Base-by-base conservation (phyloP, 208 protist genomes). In the Jaenimonas drosophilae region DNA sequence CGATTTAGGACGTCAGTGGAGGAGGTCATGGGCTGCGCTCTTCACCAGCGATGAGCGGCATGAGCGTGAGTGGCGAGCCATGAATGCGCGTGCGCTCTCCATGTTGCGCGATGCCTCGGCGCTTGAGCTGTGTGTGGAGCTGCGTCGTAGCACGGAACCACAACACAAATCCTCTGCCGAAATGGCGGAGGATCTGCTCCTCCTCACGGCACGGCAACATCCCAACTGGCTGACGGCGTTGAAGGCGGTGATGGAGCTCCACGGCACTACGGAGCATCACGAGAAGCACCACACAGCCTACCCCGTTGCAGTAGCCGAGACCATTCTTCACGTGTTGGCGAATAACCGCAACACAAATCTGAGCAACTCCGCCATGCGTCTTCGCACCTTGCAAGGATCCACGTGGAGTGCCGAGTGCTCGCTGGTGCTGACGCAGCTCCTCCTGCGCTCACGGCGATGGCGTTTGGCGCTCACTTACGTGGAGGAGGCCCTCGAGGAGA, bases 361-460 rank as follows among this genome's bases (percentile, higher is more conserved):
- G 17, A 79, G 67, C 36, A 86, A 78, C 49, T 86, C 73, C 0
- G 83, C 65, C 0, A 64, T 86, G 24, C 66, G 64, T 0, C 54
- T 91, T 19, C 63, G 61, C 3, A 34, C 43, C 19, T 28, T 64
- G 3, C 70, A 78, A 45, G 54, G 47, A 7, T 29, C 51, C 2
- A 20, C 27, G 6, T 91, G 77, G 76, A 58, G 76, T 41, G 32
- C 54, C 7, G 24, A 29, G 20, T 63, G 58, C 41, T 59, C 73
- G 17, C 49, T 72, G 23, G 20, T n/a, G 16, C 64, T 91, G 36
- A 33, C 75, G 24, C 51, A 53, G 38, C 19, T 91, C 27, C 72
- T 91, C 1, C 45, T 88, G 40, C 59, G 58, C 0, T 58, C 71
- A 4, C 60, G 83, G 0, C 77, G 78, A 4, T 91, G 83, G 78